Evolutionary conservation across 2,329 filamentous ascomycete genomes (phyloP).

Genomic region (Parascedosporium putredinis): DNA sequence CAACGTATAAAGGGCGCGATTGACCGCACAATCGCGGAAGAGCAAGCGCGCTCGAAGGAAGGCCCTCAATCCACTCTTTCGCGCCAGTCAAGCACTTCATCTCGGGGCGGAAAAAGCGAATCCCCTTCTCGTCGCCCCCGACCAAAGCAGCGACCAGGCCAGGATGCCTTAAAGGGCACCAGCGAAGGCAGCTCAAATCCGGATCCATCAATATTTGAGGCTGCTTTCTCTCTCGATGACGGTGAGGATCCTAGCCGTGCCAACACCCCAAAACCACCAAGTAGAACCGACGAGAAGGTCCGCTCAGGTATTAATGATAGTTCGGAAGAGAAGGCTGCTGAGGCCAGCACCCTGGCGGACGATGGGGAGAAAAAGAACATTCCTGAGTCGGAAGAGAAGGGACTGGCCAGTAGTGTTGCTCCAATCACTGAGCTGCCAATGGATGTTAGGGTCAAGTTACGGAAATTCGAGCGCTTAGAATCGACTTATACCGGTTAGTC

Average conservation of each 20-base stretch:
- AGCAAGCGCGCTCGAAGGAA: conserved; percentile 60
- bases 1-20: conserved; percentile 78
- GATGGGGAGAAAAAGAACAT: conserved; percentile 16
- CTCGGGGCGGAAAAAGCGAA: conserved; percentile 2
- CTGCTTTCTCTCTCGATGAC: conserved; percentile 78
- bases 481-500: conserved; percentile 68
- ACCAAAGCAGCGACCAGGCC: conserved; percentile 25
- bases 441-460: conserved; percentile 65
- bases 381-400: conserved; percentile 10
- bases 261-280: conserved; percentile 43
- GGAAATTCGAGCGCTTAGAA: conserved; percentile 85
- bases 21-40: conserved; percentile 80
- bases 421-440: conserved; percentile 49
- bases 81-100: conserved; percentile 17
- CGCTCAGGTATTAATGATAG: conserved; percentile 12
- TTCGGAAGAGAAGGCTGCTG: conserved; percentile 9
- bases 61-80: conserved; percentile 29
- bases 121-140: conserved; percentile 17
- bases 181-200: conserved; percentile 41
- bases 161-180: conserved; percentile 20
- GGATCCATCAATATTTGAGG: conserved; percentile 81
- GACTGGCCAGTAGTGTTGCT: conserved; percentile 4
- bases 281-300: conserved; percentile 22
- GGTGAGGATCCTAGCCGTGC: conserved; percentile 57
- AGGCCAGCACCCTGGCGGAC: conserved; percentile 9